Conservation (phyloP, 352 stramenopile genomes). For the Phytophthora hibernalis region DNA sequence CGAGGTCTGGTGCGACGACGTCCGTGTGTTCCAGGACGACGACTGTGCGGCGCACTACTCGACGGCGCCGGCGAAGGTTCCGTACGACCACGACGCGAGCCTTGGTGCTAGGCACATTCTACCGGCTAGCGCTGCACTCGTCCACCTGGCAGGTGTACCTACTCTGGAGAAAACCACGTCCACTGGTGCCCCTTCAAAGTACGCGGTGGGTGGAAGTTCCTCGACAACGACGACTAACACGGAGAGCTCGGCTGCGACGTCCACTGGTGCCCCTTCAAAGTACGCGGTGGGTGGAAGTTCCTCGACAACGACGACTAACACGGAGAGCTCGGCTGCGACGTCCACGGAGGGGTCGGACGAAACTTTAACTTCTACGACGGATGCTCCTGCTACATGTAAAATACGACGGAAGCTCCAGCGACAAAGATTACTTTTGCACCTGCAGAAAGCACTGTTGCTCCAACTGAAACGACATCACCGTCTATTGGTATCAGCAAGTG, state of each 20-base stretch:
- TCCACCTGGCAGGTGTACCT: slow-evolving; percentile 48
- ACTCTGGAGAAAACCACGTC: slow-evolving; percentile 24
- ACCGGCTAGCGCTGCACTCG: slow-evolving; percentile 47
- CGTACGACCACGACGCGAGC: slow-evolving; percentile 25
- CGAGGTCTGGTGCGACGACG: slow-evolving; percentile 44
- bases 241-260: slow-evolving; percentile 5
- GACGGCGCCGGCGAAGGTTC: slow-evolving; percentile 28
- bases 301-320: slow-evolving; percentile 11
- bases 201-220: slow-evolving; percentile 16
- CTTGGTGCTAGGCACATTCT: slow-evolving; percentile 41
- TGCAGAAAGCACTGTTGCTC: slow-evolving; percentile 13
- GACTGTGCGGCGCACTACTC: slow-evolving; percentile 20
- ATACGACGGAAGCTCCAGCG: slow-evolving; percentile 11
- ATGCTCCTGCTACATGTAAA: too few species aligned
- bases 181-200: slow-evolving; percentile 20
- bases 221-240: slow-evolving; percentile 15
- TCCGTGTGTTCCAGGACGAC: slow-evolving; percentile 7
- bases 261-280: slow-evolving; percentile 11
- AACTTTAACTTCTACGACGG: too few species aligned
- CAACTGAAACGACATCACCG: slow-evolving; percentile 4
- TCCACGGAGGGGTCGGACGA: too few species aligned
- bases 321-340: slow-evolving; percentile 6
- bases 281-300: slow-evolving; percentile 21
- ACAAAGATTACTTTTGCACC: slow-evolving; percentile 9
- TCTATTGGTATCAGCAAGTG: slow-evolving; percentile 13